Conservation (phyloP, 2,329 filamentous ascomycete species). For the Ophiostoma triangulosporum region DNA sequence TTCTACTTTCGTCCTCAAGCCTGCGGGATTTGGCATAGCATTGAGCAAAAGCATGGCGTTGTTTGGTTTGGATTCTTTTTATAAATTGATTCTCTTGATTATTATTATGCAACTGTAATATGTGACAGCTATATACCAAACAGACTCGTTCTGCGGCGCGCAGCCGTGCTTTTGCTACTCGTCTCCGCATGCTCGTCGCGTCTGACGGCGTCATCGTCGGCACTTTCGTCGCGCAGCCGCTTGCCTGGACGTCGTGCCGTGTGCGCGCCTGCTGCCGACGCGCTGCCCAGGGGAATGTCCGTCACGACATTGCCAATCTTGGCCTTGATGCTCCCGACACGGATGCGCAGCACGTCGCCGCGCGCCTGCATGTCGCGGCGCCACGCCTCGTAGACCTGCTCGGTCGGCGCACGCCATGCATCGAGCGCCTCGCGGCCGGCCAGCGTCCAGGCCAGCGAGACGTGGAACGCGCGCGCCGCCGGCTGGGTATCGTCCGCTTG, state of each 20-base stretch:
- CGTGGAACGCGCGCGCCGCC: conserved; percentile 50
- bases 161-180: too few relatives aligned
- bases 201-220: neutral
- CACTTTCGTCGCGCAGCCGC: neutral
- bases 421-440: conserved; percentile 29
- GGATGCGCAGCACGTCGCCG: conserved; percentile 28
- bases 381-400: conserved; percentile 17
- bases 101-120: neutral
- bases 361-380: neutral
- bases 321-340: conserved; percentile 50
- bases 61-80: too few relatives aligned
- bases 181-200: too few relatives aligned
- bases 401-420: conserved; percentile 27
- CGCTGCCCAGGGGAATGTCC: conserved; percentile 22
- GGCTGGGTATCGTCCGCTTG: too few relatives aligned
- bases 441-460: conserved; percentile 81
- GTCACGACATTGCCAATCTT: conserved; percentile 63
- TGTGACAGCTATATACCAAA: too few relatives aligned
- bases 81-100: neutral
- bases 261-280: neutral
- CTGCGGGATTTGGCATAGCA: neutral
- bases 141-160: too few relatives aligned
- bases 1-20: neutral
- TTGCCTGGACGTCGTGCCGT: neutral
- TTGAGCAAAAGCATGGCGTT: neutral